Evolutionary conservation across 352 stramenopile species (phyloP).

Genomic region (Phytophthora cactorum): DNA sequence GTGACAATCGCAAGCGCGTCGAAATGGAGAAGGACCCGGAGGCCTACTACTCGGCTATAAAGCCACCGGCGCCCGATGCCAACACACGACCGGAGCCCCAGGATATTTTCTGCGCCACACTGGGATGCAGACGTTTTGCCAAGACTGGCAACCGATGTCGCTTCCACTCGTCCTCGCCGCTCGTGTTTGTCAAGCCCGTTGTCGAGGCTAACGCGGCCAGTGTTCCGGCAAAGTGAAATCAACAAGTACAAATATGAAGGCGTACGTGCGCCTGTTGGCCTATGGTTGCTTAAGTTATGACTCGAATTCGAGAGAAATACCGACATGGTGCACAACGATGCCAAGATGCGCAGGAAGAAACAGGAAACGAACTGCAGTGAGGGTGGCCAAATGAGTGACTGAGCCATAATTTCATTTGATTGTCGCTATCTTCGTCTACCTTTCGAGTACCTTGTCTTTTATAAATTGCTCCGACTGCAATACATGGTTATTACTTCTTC

Average conservation of each 20-base stretch:
- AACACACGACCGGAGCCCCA: constrained; percentile 43
- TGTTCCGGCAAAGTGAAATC: constrained; percentile 15
- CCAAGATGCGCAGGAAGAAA: constrained; percentile 11
- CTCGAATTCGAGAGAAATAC: constrained; percentile 26
- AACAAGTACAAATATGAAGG: constrained; percentile 2
- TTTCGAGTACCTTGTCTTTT: background rate
- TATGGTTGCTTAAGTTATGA: constrained; percentile 40
- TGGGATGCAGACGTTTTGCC: constrained; percentile 57
- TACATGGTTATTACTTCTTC: background rate
- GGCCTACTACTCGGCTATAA: background rate
- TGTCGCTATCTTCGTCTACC: background rate
- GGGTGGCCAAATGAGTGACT: background rate
- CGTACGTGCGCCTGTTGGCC: background rate
- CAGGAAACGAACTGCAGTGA: constrained; percentile 1
- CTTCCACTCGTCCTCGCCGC: constrained; percentile 55
- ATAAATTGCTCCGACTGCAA: background rate
- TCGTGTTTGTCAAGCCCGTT: constrained; percentile 30
- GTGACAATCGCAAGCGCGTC: constrained; percentile 58
- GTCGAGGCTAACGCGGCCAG: background rate
- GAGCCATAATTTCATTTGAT: constrained; percentile 10
- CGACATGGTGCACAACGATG: background rate
- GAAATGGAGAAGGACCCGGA: constrained; percentile 44
- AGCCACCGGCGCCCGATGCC: constrained; percentile 7
- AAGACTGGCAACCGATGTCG: constrained; percentile 68
- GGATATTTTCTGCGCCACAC: constrained; percentile 51